Base-by-base conservation (phyloP, 768 basidiomycete species). In the Leccinellum rugosiceps region DNA sequence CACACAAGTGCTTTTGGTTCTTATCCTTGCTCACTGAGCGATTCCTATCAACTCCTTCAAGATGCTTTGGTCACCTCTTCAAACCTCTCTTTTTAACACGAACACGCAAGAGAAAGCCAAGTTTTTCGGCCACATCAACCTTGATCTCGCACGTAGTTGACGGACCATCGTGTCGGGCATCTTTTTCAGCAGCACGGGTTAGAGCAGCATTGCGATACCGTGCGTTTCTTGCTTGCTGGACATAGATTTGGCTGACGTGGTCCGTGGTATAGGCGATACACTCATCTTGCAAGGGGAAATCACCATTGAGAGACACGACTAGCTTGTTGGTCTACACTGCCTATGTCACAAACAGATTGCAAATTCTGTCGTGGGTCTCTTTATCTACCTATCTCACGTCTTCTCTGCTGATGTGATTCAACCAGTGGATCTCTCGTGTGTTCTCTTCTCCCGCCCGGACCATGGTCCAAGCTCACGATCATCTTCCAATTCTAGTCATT, bases 151-250 rank as follows among this genome's bases (percentile, higher is more conserved):
- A 3, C 83, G 83, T 60, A 92, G 86, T 11, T 31, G n/a, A 64
- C 95, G 98, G 72, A 92, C 95, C 1, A 77, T 90, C 59, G 95
- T 95, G 2, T 88, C 85, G 57, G 94, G 89, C 4, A 86, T 97
- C 52, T 99, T 99, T 76, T 97, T 90, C 71, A 95, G 94, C 15
- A 84, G 85, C 53, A 92, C 88, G 0, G 90, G 92, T 1, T 90
- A 92, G 87, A 93, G 94, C 55, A 94, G 96, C 9, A 98, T 77
- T 99, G 31, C 92, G 94, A 45, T 99, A 97, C 67, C 96, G 95
- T 90, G 62, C 46, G 81, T 68, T 13, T 41, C 15, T 32, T 9
- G 6, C 34, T 41, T 25, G 13, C n/a, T n/a, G n/a, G 9, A 14
- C 14, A 9, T 45, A 30, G 17, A 11, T 5, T 10, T 13, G 2